Conservation (phyloP, 2,329 filamentous ascomycete species). For the Graphilbum sp. region DNA sequence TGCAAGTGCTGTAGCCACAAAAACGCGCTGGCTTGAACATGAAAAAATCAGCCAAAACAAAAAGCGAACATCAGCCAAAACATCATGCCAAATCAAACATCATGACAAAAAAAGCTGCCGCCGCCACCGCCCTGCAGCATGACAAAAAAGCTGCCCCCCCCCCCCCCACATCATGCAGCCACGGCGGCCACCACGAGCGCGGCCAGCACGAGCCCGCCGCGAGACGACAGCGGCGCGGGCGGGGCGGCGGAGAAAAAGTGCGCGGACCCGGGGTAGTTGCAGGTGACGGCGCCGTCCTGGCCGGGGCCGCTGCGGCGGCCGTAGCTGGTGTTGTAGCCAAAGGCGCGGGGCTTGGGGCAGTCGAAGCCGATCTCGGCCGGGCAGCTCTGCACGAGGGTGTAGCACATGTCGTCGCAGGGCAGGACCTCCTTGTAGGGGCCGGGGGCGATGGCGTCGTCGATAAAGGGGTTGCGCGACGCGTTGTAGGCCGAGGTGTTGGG, state of each 20-base stretch:
- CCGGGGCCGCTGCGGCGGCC: conserved; percentile 13
- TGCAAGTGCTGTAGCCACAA: too few species aligned
- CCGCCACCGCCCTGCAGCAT: too few species aligned
- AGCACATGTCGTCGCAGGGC: conserved; percentile 79
- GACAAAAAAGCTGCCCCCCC: too few species aligned
- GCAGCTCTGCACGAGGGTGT: conserved; percentile 70
- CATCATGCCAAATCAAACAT: too few species aligned
- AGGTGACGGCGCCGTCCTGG: conserved; percentile 20
- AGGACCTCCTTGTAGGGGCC: conserved; percentile 90
- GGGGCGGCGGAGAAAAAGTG: conserved; percentile 26
- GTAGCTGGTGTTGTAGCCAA: conserved; percentile 31
- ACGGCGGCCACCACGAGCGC: too few species aligned
- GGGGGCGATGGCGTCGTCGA: conserved; percentile 56
- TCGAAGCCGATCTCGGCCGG: conserved; percentile 58
- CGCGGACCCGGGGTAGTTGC: conserved; percentile 46
- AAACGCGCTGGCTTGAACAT: too few species aligned
- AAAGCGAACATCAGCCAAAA: too few species aligned
- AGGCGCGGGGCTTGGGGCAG: conserved; percentile 41
- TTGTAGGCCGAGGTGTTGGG: conserved; percentile 25
- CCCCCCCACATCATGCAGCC: too few species aligned
- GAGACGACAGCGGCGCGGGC: conserved; percentile 2
- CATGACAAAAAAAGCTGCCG: too few species aligned
- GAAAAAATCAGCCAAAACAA: too few species aligned
- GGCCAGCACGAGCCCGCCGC: neutral
- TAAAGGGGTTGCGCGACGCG: conserved; percentile 50